Percentiles rank a stretch among this genome's conserved stretches.
Conservation (phyloP, 2,329 filamentous ascomycete genomes). For the Apiospora pterosperma region DNA sequence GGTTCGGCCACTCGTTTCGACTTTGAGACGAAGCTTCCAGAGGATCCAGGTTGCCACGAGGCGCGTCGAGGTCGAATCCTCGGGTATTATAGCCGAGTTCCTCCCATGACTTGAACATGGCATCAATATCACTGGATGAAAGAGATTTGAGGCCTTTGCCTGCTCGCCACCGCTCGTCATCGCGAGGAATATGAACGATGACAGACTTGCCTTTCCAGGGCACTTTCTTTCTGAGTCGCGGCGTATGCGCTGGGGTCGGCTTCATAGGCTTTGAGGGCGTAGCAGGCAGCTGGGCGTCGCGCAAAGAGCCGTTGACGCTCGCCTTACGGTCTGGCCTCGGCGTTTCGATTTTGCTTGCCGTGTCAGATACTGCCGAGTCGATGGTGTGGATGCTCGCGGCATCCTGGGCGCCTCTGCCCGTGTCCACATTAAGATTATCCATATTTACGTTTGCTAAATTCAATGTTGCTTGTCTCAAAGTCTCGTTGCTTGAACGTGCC, state of each 20-base stretch:
- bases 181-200: constrained; percentile 64
- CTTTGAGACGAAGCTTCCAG: constrained; percentile 56
- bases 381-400: constrained; percentile 23
- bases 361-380: constrained; percentile 22
- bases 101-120: constrained; percentile 65
- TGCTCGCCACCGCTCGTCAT: constrained; percentile 59
- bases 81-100: constrained; percentile 65
- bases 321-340: constrained; percentile 27
- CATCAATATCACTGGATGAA: constrained; percentile 49
- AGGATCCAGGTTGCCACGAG: constrained; percentile 24
- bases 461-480: constrained; percentile 40
- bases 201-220: constrained; percentile 75
- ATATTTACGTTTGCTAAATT: constrained; percentile 21
- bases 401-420: constrained; percentile 17
- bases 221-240: constrained; percentile 67
- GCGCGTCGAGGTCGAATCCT: constrained; percentile 64
- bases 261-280: constrained; percentile 30
- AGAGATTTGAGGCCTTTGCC: constrained; percentile 52
- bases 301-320: constrained; percentile 14
- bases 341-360: constrained; percentile 26
- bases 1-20: constrained; percentile 63
- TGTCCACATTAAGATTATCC: constrained; percentile 21
- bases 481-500: constrained; percentile 54
- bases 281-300: constrained; percentile 14
- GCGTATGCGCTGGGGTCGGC: constrained; percentile 41